A percentile compares a stretch with the other conserved stretches of the same genome.
These are phyloP conservation scores for Phtheirospermum japonicum DNA, from an alignment of 257 asterid genomes.

Conservation along the genomic window DNA sequence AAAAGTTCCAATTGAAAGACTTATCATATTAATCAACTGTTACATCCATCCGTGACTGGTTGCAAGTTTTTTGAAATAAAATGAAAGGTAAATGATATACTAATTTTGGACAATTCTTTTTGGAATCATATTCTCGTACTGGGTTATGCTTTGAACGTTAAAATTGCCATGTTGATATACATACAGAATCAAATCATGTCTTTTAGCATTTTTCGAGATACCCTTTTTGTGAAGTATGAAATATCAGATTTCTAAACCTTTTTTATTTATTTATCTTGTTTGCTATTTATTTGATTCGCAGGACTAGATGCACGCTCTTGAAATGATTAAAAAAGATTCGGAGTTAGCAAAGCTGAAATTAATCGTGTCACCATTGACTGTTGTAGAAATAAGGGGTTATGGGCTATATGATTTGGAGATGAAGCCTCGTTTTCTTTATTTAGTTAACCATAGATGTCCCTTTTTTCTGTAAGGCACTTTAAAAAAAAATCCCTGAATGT, in stretches of 20 bases:
- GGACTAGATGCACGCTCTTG: slow-evolving; percentile 71
- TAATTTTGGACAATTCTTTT: too few relatives aligned
- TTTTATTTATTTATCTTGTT: background rate
- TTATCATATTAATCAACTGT: slow-evolving; percentile 61
- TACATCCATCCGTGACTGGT: slow-evolving; percentile 55
- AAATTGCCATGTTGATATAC: background rate
- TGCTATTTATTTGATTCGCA: slow-evolving; percentile 25
- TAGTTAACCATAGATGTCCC: background rate
- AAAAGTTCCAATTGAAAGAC: slow-evolving; percentile 63
- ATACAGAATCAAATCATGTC: background rate
- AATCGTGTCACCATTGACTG: slow-evolving; percentile 52
- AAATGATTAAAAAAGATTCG: slow-evolving; percentile 47
- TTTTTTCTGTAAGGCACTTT: too few relatives aligned
- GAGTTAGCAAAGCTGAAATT: slow-evolving; percentile 44
- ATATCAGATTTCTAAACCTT: background rate
- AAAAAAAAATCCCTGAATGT: too few relatives aligned
- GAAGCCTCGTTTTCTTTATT: slow-evolving; percentile 17
- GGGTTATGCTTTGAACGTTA: background rate
- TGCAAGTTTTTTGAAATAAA: slow-evolving; percentile 79
- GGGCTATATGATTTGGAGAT: slow-evolving; percentile 69
- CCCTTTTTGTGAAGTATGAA: background rate
- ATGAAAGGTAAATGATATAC: slow-evolving; percentile 51
- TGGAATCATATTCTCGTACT: background rate
- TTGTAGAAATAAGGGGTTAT: slow-evolving; percentile 68
- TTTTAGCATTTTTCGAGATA: background rate